These are phyloP conservation scores for Cinchona pubescens DNA, from an alignment of 257 asterid genomes.

Conservation along the genomic window DNA sequence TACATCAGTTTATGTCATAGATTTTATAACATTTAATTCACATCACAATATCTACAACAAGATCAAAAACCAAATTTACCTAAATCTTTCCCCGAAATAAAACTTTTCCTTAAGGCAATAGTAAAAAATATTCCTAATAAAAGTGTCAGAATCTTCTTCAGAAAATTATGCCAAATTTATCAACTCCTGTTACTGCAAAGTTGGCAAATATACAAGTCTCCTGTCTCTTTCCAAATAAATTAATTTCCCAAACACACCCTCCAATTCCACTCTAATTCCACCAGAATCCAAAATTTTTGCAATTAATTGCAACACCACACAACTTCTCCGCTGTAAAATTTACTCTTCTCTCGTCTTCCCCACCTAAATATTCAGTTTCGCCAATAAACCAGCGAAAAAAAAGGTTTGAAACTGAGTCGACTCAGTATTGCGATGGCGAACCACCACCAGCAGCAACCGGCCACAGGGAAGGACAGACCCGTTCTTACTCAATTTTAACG, in stretches of 20 bases:
- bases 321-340: not conserved
- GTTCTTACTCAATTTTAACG: slow-evolving; percentile 52
- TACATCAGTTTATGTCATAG: no score
- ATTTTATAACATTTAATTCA: no score
- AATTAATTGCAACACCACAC: no score
- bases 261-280: not conserved
- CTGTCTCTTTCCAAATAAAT: not conserved
- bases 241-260: not conserved
- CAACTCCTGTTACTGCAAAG: not conserved
- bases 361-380: not conserved
- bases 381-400: not conserved
- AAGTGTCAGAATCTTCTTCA: not conserved
- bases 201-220: not conserved
- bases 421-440: slow-evolving; percentile 18
- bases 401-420: not conserved
- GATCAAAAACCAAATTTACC: no score
- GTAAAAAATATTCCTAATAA: not conserved
- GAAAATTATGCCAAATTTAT: not conserved
- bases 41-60: no score
- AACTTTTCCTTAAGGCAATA: no score
- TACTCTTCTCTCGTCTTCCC: not conserved
- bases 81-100: no score
- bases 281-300: not conserved
- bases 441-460: slow-evolving; percentile 22
- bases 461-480: slow-evolving; percentile 32